Base-by-base conservation (phyloP, 2,329 filamentous ascomycete genomes). In the Akanthomyces lecanii region DNA sequence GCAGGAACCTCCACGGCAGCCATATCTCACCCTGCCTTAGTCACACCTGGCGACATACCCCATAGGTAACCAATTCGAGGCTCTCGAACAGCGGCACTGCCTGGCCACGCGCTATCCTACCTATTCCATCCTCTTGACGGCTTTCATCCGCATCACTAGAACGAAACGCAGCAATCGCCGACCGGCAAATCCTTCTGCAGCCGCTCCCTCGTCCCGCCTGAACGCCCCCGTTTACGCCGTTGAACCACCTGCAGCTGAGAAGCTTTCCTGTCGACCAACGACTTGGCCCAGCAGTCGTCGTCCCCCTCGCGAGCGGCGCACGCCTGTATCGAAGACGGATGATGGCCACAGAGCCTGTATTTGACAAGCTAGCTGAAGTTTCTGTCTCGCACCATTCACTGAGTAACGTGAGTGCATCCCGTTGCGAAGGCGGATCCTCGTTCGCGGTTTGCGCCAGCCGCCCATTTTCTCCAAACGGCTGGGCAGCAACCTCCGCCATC, bases 291-390 rank as follows among this genome's bases (percentile, higher is more conserved):
- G 71, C 66, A 63, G 59, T 61, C 66, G 65, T 67, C 38, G 63
- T 50, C 67, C 63, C 66, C 65, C 58, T 63, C 65, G 36, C 67
- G 63, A 73, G 71, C 69, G 71, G 73, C 71, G 72, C 70, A 73
- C 71, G 71, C 66, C 62, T 65, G 65, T 64, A 58, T 70, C 73
- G 73, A 78, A 77, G 75, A 81, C 82, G 83, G 82, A 86, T 84
- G 82, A 86, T 86, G 84, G 84, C 83, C 81, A 82, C 82, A 80
- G 84, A 84, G 82, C 79, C 81, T 78, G 78, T 79, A 73, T 76
- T 79, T 74, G 76, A 80, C 71, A 80, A 76, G 76, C 76, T 78
- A 75, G 79, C 79, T 75, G 80, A 82, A 81, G 81, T 79, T 77
- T 77, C 80, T 78, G 74, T 78, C 73, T 76, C 77, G 71, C 74